Evolutionary conservation across 202 grass and related monocot genomes (phyloP), one percentile per base, ranked within the genome.

Genomic region (Elaeis oleifera): DNA sequence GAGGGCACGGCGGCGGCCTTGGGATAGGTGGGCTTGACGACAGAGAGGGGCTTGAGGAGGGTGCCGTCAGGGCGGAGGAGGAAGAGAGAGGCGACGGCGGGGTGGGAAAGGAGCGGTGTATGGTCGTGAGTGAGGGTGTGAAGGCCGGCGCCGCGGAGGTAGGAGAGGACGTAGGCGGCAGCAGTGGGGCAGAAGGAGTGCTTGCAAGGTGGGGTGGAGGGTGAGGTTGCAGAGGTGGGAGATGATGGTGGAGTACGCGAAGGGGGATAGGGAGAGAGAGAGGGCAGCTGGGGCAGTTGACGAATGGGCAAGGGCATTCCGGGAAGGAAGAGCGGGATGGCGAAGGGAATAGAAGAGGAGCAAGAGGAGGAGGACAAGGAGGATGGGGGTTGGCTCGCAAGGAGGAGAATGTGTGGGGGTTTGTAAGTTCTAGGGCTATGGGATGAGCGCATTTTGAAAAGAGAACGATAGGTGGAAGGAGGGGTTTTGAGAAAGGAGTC

Each of bases 61-160:
- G 26, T 4, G 5, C 65, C 65, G 5, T 68, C 53, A 52, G 52
- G 14, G 27, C 26, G 51, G 65, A 56, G 52, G 29, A 68, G 23
- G 17, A 64, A 3, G 61, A 96, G 92, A 22, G 79, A 88, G 22
- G 91, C 82, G 32, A 67, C 59, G 16, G 58, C 74, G 0, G 76
- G 91, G 79, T 81, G 91, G 2, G 92, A 96, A 59, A 96, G 92
- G 13, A 96, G 81, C 3, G 87, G 92, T 3, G 9, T 9, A 71
- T 89, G 91, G 0, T 81, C 69, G 15, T 73, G 75, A 7, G 84
- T 71, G 26, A 77, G 16, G 60, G 71, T 81, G 5, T 17, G 56
- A 60, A 96, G 65, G 14, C 87, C 87, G 6, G 81, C 67, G 48
- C 55, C 53, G 16, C 61, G 81, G 71, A 96, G 18, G 9, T 61